Base-by-base conservation (phyloP, 768 basidiomycete species). In the Porphyrellus cyaneotinctus region DNA sequence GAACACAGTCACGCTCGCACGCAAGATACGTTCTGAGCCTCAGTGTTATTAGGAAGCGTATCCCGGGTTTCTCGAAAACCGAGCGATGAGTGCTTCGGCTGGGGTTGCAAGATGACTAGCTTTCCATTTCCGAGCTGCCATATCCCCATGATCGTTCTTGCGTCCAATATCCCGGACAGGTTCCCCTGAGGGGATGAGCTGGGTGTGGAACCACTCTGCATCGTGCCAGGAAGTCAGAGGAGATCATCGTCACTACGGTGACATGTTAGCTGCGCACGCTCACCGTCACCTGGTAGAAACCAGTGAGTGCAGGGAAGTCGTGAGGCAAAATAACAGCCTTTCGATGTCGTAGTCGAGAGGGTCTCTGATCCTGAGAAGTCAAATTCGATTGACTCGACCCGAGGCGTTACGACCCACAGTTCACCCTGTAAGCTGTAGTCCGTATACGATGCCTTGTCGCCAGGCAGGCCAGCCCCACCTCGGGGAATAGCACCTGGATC, bases 81-180 rank as follows among this genome's bases (percentile, higher is more conserved):
- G 20, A 13, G 7, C 31, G 42, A 30, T 49, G 20, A 54, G 36
- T n/a, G 47, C 6, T 8, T 47, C 20, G 15, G 17, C 37, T 12
- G 15, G 4, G 12, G 6, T 30, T 15, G 14, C n/a, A 42, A 26
- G 28, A 47, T 35, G 28, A 28, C 3, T 12, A 28, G 60, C 78
- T 43, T 54, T 85, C 87, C 84, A 54, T 85, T 88, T 28, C 77
- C 80, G 11, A 88, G 69, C 58, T 89, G 87, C 75, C 80, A 81
- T 51, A 87, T 75, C 17, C 78, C 79, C 78, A 87, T 85, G 15
- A 69, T 72, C 7, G 80, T 78, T 32, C 82, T 74, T 33, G 74
- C 63, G 43, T 85, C 80, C 44, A 81, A 61, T 7, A 64, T 41
- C 17, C 44, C 57, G 0, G 64, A 51, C 0, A 65, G 52, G n/a